phyloP scores from a whole-genome alignment of 148 eudicot species.

The Rhododendron mucronatum region DNA sequence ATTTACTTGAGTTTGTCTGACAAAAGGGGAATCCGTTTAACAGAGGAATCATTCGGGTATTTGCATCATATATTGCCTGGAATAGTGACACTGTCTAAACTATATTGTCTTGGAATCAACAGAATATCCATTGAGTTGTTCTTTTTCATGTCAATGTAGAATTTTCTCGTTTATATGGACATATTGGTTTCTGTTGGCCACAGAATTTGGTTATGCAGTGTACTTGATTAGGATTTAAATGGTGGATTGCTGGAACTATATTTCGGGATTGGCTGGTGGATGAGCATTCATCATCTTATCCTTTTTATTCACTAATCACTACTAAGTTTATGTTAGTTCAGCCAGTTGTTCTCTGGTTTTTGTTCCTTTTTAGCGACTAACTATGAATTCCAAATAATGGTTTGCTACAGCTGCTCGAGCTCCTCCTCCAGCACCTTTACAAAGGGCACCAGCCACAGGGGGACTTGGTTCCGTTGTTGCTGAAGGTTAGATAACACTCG shows the following conservation, averaged over 20 bases:
- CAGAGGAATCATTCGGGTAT: not conserved
- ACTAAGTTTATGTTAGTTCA: not conserved
- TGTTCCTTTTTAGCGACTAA: not conserved
- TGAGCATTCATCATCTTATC: not conserved
- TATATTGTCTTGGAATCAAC: not conserved
- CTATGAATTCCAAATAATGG: not conserved
- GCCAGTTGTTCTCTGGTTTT: not conserved
- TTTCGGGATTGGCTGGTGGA: not conserved
- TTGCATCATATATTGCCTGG: not conserved
- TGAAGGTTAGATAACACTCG: slow-evolving; percentile 10
- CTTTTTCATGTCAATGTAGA: not conserved
- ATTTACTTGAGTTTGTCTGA: not conserved
- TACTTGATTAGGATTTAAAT: not conserved
- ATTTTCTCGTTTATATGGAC: not conserved
- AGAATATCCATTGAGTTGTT: not conserved
- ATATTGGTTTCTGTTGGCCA: not conserved
- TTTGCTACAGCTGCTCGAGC: slow-evolving; percentile 11
- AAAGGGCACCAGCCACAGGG: not conserved
- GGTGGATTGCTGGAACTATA: not conserved
- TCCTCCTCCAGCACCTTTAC: slow-evolving; percentile 9
- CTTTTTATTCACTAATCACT: not conserved
- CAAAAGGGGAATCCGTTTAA: not conserved
- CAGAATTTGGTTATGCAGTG: not conserved
- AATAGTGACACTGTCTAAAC: not conserved
- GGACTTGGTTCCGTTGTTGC: slow-evolving; percentile 14